Percentiles rank a stretch among this genome's conserved stretches.
phyloP scores from a whole-genome alignment of 2,329 filamentous ascomycete genomes.

The Hymenoscyphus infarciens region DNA sequence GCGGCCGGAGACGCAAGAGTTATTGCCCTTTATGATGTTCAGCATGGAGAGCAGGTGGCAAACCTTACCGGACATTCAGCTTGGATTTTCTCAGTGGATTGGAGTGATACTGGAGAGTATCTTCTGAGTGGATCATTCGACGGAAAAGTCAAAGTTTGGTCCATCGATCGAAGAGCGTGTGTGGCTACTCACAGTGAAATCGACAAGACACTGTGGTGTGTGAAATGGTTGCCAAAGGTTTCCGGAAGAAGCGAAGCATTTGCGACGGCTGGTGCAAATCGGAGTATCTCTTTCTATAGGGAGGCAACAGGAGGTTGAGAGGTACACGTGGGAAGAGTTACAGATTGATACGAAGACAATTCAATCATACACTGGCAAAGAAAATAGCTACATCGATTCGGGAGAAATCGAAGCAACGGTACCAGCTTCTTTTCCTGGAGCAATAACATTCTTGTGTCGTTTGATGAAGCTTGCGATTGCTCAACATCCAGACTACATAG shows the following conservation, averaged over 20 bases:
- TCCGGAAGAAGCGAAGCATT: slow-evolving; percentile 64
- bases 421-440: background rate
- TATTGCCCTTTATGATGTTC: slow-evolving; percentile 88
- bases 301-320: slow-evolving; percentile 65
- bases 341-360: background rate
- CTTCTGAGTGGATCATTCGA: slow-evolving; percentile 85
- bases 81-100: slow-evolving; percentile 90
- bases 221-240: slow-evolving; percentile 74
- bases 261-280: slow-evolving; percentile 72
- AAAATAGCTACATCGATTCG: background rate
- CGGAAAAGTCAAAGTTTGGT: slow-evolving; percentile 96
- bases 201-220: slow-evolving; percentile 78
- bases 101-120: slow-evolving; percentile 90
- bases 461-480: background rate
- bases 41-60: slow-evolving; percentile 86
- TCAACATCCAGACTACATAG: background rate
- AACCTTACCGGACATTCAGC: slow-evolving; percentile 75
- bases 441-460: background rate
- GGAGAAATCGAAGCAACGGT: background rate
- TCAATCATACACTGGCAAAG: background rate
- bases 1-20: slow-evolving; percentile 85
- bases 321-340: background rate
- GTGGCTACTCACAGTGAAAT: slow-evolving; percentile 94
- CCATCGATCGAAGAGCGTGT: slow-evolving; percentile 74
- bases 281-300: slow-evolving; percentile 76